Conservation (phyloP, 441 rosid genomes). For the Mallotus japonicus region DNA sequence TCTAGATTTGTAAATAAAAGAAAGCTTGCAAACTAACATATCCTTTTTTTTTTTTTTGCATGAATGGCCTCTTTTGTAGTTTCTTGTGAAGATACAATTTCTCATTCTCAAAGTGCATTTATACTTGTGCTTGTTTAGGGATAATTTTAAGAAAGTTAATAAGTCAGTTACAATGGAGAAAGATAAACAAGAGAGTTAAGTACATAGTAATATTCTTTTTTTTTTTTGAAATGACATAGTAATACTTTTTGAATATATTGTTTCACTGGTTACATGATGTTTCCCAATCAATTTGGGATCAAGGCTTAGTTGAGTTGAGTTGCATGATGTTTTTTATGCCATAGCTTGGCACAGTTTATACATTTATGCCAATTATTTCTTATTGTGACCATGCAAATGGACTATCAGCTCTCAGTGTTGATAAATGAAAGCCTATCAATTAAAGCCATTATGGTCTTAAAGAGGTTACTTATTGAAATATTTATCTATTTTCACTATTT, state of each 20-base stretch:
- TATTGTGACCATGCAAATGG: neutral
- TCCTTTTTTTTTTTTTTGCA: too few species aligned
- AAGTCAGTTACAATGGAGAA: neutral
- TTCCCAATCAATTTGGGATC: too few species aligned
- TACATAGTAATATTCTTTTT: neutral
- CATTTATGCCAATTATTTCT: neutral
- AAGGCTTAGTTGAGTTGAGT: too few species aligned
- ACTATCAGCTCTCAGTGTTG: neutral
- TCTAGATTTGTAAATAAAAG: too few species aligned
- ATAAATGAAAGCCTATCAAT: neutral
- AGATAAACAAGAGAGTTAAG: too few species aligned
- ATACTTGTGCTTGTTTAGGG: too few species aligned
- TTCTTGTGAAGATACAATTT: neutral
- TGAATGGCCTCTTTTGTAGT: neutral
- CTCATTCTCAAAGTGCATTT: too few species aligned
- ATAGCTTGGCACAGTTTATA: conserved; percentile 1
- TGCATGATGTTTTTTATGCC: neutral
- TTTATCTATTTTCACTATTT: neutral
- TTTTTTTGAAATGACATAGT: neutral
- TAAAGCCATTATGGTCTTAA: neutral
- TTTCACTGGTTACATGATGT: neutral
- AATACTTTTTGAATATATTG: neutral
- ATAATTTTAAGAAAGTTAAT: neutral
- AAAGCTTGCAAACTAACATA: too few species aligned
- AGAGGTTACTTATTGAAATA: neutral